Base-by-base conservation (phyloP, 441 rosid genomes). In the Monsonia emarginata region DNA sequence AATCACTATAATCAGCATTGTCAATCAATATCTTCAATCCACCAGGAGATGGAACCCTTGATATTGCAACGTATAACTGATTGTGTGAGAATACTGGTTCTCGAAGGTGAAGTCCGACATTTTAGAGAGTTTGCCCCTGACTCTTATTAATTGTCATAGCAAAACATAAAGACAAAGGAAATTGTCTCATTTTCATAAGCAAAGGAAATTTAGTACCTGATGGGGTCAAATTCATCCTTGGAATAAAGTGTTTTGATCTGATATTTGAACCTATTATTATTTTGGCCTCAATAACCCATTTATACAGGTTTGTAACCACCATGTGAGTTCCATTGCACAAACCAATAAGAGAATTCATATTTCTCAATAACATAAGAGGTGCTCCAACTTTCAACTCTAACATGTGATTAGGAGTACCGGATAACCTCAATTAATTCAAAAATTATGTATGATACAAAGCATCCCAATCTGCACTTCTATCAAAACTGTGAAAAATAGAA, bases 111-210 rank as follows among this genome's bases (percentile, higher is more conserved):
- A 66, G n/a, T n/a, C 71, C 40, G 4, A 72, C 67, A 0, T 8
- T 0, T 0, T 48, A 13, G 0, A 66, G 32, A 0, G 71, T 36
- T 61, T 74, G 64, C 0, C 69, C 42, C 19, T 64, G 69, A 9
- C 63, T 69, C 8, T 74, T 69, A 4, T 74, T 69, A 3, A 74
- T 65, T 0, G 66, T 65, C 66, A 65, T 50, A 0, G 63, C 61
- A 54, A n/a, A 72, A 5, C 42, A 32, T 8, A 52, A 0, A 0
- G 16, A 4, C 4, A 69, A 0, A 3, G 74, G 74, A 14, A 69
- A 65, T 27, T 65, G 67, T 3, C 64, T 69, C 0, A 59, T 1
- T 3, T 63, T 66, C 0, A 72, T 8, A 1, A 16, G 1, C 6
- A 66, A 72, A 8, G 59, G 63, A n/a, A 28, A 67, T 27, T 36